phyloP scores from a whole-genome alignment of 2,329 filamentous ascomycete genomes.

The Passalora sequoiae region DNA sequence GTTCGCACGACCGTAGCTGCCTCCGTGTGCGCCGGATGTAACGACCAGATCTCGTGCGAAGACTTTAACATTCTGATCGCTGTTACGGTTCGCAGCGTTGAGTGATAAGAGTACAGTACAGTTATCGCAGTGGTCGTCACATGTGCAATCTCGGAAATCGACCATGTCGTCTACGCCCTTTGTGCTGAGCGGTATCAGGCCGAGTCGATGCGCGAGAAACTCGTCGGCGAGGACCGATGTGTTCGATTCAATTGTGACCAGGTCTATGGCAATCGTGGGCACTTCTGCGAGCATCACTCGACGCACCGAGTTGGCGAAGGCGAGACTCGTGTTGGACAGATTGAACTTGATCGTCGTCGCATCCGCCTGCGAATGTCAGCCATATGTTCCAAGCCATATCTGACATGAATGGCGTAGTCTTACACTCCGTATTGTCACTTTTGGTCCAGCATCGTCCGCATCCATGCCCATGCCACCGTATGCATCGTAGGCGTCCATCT shows the following conservation, averaged over 20 bases:
- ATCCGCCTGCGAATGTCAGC: slow-evolving; percentile 52
- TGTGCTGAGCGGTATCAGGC: slow-evolving; percentile 80
- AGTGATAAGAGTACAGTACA: slow-evolving; percentile 83
- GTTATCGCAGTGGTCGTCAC: slow-evolving; percentile 87
- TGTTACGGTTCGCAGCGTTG: slow-evolving; percentile 64
- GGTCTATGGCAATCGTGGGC: slow-evolving; percentile 87
- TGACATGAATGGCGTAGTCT: slow-evolving; percentile 3
- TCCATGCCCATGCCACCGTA: slow-evolving; percentile 21
- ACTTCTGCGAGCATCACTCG: slow-evolving; percentile 90
- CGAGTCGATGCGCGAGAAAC: slow-evolving; percentile 87
- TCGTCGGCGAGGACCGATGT: slow-evolving; percentile 95
- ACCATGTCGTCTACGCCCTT: slow-evolving; percentile 75
- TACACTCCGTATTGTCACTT: slow-evolving; percentile 45
- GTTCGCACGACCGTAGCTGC: slow-evolving; percentile 67
- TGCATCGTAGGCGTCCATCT: slow-evolving; percentile 19
- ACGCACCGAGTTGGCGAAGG: slow-evolving; percentile 88
- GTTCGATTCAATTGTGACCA: slow-evolving; percentile 88
- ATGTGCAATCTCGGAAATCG: slow-evolving; percentile 92
- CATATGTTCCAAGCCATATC: background rate
- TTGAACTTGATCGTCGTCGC: slow-evolving; percentile 82
- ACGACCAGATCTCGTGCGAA: slow-evolving; percentile 85
- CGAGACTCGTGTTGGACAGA: slow-evolving; percentile 79
- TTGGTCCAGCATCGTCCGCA: slow-evolving; percentile 23
- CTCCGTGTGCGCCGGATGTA: slow-evolving; percentile 42
- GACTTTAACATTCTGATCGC: slow-evolving; percentile 85